Conservation (phyloP, 495 filamentous ascomycete genomes). For the Melanomma pulvis-pyrius region DNA sequence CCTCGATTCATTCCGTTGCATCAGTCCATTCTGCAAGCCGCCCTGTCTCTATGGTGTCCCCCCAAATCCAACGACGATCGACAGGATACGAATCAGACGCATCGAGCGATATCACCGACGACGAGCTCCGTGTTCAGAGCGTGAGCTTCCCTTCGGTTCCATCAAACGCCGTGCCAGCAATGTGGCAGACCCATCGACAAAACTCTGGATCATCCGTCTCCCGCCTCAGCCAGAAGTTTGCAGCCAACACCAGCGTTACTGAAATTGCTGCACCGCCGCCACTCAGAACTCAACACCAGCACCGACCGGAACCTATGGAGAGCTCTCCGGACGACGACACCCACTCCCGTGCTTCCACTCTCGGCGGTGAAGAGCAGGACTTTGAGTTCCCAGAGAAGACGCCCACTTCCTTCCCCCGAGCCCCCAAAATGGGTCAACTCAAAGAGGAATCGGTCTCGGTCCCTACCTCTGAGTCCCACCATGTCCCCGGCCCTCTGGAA, state of each 20-base stretch:
- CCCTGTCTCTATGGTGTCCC: conserved; percentile 23
- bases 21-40: conserved; percentile 24
- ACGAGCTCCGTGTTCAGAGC: conserved; percentile 10
- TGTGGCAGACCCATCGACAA: conserved; percentile 21
- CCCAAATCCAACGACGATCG: conserved; percentile 15
- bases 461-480: neutral
- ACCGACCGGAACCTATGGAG: neutral
- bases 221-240: conserved; percentile 30
- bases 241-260: neutral
- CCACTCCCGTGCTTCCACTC: conserved; percentile 33
- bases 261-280: conserved; percentile 20
- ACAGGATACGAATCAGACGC: conserved; percentile 33
- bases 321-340: conserved; percentile 33
- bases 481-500: conserved; percentile 36
- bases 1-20: conserved; percentile 22
- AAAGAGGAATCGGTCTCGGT: conserved; percentile 2
- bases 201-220: conserved; percentile 17
- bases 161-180: conserved; percentile 17
- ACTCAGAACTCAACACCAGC: conserved; percentile 10
- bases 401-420: conserved; percentile 26
- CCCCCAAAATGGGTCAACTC: conserved; percentile 4
- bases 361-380: conserved; percentile 33
- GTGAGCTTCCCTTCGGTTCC: conserved; percentile 21
- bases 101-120: conserved; percentile 23
- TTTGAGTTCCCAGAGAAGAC: conserved; percentile 40